Evolutionary conservation across 176 grass and related monocot species (phyloP).

Genomic region (Zoysia japonica): DNA sequence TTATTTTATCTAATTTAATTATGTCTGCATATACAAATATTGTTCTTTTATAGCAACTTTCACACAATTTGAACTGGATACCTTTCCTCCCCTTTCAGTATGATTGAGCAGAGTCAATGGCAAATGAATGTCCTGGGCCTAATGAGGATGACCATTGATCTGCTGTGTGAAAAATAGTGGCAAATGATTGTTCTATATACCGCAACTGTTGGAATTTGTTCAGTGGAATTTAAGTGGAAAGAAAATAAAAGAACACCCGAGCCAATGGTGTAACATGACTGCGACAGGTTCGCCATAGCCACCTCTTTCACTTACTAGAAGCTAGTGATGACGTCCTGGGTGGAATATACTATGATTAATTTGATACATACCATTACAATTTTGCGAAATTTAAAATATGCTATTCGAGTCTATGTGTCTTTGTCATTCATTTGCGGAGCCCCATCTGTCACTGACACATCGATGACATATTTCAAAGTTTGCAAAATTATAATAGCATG

Average conservation of each 20-base stretch:
- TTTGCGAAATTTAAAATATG: too few species aligned
- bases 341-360: conserved; percentile 16
- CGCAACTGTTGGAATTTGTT: conserved; percentile 14
- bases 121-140: conserved; percentile 65
- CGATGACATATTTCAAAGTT: too few species aligned
- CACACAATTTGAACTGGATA: neutral
- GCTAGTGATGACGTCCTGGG: neutral
- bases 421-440: too few species aligned
- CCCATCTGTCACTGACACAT: too few species aligned
- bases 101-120: conserved; percentile 68
- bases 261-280: neutral
- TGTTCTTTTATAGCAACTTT: conserved; percentile 3
- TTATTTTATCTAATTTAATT: neutral
- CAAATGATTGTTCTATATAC: conserved; percentile 23
- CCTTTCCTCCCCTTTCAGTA: conserved; percentile 50
- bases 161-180: conserved; percentile 15
- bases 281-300: conserved; percentile 2
- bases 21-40: neutral
- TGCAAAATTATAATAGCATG: too few species aligned
- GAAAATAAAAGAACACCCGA: conserved; percentile 7
- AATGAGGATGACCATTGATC: conserved; percentile 84
- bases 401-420: too few species aligned
- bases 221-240: neutral
- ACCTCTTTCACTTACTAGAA: conserved; percentile 13
- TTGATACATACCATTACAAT: too few species aligned